Percentiles rank a stretch among this genome's conserved stretches.
Conservation (phyloP, 2,329 filamentous ascomycete species). For the Niveomyces coronatus region DNA sequence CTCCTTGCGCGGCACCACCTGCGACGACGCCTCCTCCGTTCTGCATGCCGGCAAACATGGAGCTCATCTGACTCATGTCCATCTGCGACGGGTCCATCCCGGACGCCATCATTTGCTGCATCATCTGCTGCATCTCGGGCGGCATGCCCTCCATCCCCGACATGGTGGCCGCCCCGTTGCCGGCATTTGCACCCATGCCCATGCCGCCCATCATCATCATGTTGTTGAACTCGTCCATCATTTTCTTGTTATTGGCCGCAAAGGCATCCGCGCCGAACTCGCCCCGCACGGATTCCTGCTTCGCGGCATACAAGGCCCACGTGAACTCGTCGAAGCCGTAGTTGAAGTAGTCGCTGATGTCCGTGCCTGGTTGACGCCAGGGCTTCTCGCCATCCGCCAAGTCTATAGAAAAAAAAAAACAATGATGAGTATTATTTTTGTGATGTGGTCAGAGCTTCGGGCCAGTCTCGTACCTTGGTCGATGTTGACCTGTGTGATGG, state of each 20-base stretch:
- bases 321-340: conserved; percentile 98
- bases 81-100: conserved; percentile 58
- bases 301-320: conserved; percentile 87
- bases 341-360: conserved; percentile 96
- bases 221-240: conserved; percentile 57
- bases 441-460: conserved; percentile 1
- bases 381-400: conserved; percentile 79
- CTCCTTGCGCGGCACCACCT: conserved; percentile 31
- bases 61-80: conserved; percentile 47
- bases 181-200: conserved; percentile 22
- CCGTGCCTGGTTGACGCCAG: conserved; percentile 89
- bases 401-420: conserved; percentile 27
- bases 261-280: conserved; percentile 62
- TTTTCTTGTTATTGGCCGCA: conserved; percentile 63
- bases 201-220: conserved; percentile 55
- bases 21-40: conserved; percentile 30
- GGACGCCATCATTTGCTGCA: conserved; percentile 59
- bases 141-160: conserved; percentile 52
- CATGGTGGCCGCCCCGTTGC: conserved; percentile 31
- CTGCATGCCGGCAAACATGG: conserved; percentile 52
- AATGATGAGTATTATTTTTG: not conserved
- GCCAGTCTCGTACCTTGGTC: conserved; percentile 42
- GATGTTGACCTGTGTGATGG: conserved; percentile 66
- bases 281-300: conserved; percentile 69
- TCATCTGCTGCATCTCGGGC: conserved; percentile 57